These are phyloP conservation scores for Backusella circina DNA, from an alignment of 192 early-diverging fungal genomes.

Conservation along the genomic window DNA sequence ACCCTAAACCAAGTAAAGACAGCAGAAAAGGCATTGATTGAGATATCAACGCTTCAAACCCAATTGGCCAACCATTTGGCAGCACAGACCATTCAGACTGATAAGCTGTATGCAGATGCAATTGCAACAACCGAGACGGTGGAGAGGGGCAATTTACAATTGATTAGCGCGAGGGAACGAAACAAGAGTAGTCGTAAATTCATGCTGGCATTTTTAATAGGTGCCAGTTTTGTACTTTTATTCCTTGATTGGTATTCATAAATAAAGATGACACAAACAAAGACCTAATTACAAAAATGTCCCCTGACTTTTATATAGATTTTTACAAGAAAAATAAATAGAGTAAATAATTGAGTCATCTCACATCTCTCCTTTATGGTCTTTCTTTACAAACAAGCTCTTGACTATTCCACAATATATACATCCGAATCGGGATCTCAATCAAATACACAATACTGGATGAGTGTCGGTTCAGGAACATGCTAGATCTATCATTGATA, in stretches of 20 bases:
- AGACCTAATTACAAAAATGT: no score
- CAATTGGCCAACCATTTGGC: constrained; percentile 69
- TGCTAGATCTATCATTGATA: no score
- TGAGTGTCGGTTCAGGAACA: no score
- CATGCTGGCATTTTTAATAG: constrained; percentile 66
- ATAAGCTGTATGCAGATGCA: constrained; percentile 68
- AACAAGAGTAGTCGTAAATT: constrained; percentile 69
- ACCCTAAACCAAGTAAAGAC: constrained; percentile 65
- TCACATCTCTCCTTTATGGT: no score
- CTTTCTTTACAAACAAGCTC: no score
- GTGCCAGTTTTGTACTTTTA: constrained; percentile 66
- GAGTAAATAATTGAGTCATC: no score
- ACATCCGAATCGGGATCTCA: no score
- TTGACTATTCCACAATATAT: no score
- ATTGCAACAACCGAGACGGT: constrained; percentile 61
- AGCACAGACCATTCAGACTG: constrained; percentile 68
- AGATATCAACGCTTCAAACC: constrained; percentile 70
- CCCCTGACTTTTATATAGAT: no score
- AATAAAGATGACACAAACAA: background rate
- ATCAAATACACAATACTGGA: no score
- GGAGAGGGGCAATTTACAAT: constrained; percentile 61
- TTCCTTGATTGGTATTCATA: constrained; percentile 74
- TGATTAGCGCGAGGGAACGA: constrained; percentile 60
- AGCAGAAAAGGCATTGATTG: constrained; percentile 63
- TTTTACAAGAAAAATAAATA: no score